phyloP scores from a whole-genome alignment of 2,329 filamentous ascomycete genomes.

The Cercospora sp. region DNA sequence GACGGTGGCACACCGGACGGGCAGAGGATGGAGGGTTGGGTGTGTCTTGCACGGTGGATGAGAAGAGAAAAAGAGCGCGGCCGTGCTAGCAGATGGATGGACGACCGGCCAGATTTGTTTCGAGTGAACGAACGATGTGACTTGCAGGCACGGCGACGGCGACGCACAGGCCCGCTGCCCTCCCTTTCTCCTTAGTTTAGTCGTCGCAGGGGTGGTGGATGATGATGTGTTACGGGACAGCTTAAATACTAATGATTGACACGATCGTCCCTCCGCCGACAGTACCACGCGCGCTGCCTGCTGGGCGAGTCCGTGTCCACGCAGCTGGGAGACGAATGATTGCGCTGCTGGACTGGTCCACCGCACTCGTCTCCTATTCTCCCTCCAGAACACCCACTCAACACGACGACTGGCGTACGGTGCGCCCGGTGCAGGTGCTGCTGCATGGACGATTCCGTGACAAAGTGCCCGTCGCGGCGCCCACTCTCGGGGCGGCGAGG shows the following conservation, averaged over 20 bases:
- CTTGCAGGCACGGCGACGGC: not conserved
- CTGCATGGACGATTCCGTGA: constrained; percentile 5
- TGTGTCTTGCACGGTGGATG: not conserved
- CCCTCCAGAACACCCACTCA: not conserved
- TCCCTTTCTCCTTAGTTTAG: constrained; percentile 9
- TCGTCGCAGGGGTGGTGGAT: constrained; percentile 1
- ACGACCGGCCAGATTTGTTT: not conserved
- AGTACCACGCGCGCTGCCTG: not conserved
- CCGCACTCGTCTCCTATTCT: not conserved
- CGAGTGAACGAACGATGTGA: not conserved
- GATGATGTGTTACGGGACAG: not conserved
- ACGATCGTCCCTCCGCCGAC: not conserved
- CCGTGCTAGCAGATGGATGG: not conserved
- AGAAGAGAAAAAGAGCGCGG: not conserved
- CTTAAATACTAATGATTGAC: not conserved
- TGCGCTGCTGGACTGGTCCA: not conserved
- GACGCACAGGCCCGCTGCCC: not conserved
- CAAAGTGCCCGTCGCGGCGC: not conserved
- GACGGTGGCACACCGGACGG: constrained; percentile 15
- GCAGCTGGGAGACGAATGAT: not conserved
- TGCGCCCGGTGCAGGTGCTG: constrained; percentile 4
- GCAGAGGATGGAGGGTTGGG: not conserved
- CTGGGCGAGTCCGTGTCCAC: not conserved
- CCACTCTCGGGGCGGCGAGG: not conserved
- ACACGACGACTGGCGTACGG: not conserved